phyloP scores from a whole-genome alignment of 306 rosid species.

The Trichosanthes cucumerina region DNA sequence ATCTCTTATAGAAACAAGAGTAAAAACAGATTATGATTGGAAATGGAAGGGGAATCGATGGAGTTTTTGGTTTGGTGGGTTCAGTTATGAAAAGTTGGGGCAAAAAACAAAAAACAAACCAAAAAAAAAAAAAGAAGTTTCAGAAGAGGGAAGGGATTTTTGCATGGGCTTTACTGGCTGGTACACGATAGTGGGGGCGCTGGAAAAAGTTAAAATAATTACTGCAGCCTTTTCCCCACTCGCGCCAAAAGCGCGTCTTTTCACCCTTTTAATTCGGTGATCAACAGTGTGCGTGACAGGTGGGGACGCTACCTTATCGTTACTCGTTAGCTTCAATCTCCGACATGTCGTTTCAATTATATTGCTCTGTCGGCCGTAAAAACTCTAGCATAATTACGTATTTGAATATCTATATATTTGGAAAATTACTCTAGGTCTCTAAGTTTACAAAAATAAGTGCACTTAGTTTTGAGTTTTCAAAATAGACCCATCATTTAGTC shows the following conservation, averaged over 20 bases:
- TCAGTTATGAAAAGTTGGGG: background rate
- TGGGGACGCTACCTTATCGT: background rate
- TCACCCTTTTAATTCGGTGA: background rate
- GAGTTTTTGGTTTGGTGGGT: background rate
- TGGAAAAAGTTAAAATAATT: background rate
- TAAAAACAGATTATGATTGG: background rate
- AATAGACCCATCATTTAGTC: no score
- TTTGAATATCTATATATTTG: no score
- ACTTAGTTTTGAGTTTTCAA: no score
- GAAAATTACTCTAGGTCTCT: no score
- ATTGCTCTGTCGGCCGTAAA: background rate
- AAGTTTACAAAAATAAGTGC: no score
- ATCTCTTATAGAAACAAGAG: background rate
- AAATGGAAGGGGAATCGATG: background rate
- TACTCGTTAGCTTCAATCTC: background rate
- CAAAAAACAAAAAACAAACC: no score
- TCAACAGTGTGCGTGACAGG: background rate
- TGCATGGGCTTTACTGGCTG: constrained; percentile 8
- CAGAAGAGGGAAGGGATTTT: background rate
- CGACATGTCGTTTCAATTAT: background rate
- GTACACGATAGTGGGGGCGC: background rate
- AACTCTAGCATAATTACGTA: background rate
- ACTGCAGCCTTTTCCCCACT: background rate
- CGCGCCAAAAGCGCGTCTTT: background rate
- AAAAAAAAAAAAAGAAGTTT: no score